Evolutionary conservation across 352 stramenopile genomes (phyloP).

Genomic region (Proteromonas lacertae): DNA sequence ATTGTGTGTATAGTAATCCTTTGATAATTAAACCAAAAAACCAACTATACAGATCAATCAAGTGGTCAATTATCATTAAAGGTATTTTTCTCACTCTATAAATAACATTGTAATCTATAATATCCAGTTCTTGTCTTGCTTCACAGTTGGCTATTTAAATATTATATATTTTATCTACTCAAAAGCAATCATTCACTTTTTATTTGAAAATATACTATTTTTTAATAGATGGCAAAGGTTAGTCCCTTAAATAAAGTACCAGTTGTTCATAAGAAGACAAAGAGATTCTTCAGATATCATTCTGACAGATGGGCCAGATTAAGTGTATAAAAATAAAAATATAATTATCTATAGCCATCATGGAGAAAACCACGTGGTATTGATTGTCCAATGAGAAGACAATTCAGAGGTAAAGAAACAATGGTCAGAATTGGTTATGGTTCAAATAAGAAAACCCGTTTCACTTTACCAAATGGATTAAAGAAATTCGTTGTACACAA

Average conservation of each 20-base stretch:
- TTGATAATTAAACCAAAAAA: too few relatives aligned
- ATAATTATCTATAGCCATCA: slow-evolving; percentile 55
- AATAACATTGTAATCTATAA: too few relatives aligned
- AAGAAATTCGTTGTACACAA: slow-evolving; percentile 95
- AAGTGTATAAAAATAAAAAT: slow-evolving; percentile 74
- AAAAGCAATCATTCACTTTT: neutral
- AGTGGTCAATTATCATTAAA: too few relatives aligned
- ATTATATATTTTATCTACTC: neutral
- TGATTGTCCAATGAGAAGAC: slow-evolving; percentile 83
- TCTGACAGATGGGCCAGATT: too few relatives aligned
- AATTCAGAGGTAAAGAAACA: slow-evolving; percentile 90
- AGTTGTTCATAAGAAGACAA: slow-evolving; percentile 98
- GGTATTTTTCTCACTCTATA: too few relatives aligned
- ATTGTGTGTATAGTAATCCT: too few relatives aligned
- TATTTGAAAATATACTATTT: slow-evolving; percentile 5
- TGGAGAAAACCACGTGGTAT: slow-evolving; percentile 99
- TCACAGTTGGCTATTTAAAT: too few relatives aligned
- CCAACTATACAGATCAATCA: too few relatives aligned
- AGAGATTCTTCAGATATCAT: slow-evolving; percentile 97
- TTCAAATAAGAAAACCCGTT: slow-evolving; percentile 89
- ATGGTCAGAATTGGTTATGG: slow-evolving; percentile 94
- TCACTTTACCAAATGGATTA: slow-evolving; percentile 93
- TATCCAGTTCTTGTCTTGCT: too few relatives aligned
- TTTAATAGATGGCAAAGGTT: slow-evolving; percentile 20
- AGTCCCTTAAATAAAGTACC: slow-evolving; percentile 29